phyloP scores from a whole-genome alignment of 2,329 filamentous ascomycete species.

The Arthrobotrys iridis region DNA sequence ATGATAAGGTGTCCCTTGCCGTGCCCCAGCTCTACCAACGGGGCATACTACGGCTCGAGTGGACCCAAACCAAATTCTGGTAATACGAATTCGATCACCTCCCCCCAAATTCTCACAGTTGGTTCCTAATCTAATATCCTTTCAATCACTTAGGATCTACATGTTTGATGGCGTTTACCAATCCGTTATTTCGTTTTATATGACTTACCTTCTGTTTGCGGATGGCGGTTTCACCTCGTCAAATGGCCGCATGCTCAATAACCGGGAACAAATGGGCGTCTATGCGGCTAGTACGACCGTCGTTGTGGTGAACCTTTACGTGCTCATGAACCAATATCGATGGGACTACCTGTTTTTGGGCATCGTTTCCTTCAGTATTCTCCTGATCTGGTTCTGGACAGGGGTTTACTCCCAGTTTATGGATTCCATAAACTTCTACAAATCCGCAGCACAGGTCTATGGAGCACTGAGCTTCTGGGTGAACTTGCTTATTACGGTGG shows the following conservation, averaged over 20 bases:
- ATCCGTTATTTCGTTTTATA: constrained; percentile 90
- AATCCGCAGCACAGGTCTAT: constrained; percentile 81
- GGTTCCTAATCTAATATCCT: too few relatives aligned
- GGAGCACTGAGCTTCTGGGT: constrained; percentile 87
- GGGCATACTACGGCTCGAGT: constrained; percentile 94
- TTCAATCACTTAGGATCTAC: constrained; percentile 74
- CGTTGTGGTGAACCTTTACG: constrained; percentile 89
- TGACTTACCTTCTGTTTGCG: constrained; percentile 82
- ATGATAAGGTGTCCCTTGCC: constrained; percentile 89
- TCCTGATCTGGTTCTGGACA: constrained; percentile 96
- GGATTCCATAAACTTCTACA: constrained; percentile 74
- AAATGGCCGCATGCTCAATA: constrained; percentile 79
- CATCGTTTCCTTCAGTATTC: constrained; percentile 80
- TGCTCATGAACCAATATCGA: constrained; percentile 93
- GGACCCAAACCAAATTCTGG: constrained; percentile 97
- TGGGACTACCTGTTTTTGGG: constrained; percentile 97
- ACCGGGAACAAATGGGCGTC: constrained; percentile 84
- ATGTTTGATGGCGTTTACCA: constrained; percentile 96
- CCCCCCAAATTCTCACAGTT: neutral
- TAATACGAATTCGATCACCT: constrained; percentile 64
- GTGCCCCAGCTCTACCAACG: constrained; percentile 95
- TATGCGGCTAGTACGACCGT: constrained; percentile 87
- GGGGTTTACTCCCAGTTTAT: constrained; percentile 79
- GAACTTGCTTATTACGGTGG: constrained; percentile 78
- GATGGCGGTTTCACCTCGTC: constrained; percentile 74